These are phyloP conservation scores for Tetrapisispora iriomotensis DNA, from an alignment of 805 yeast species.

Conservation along the genomic window DNA sequence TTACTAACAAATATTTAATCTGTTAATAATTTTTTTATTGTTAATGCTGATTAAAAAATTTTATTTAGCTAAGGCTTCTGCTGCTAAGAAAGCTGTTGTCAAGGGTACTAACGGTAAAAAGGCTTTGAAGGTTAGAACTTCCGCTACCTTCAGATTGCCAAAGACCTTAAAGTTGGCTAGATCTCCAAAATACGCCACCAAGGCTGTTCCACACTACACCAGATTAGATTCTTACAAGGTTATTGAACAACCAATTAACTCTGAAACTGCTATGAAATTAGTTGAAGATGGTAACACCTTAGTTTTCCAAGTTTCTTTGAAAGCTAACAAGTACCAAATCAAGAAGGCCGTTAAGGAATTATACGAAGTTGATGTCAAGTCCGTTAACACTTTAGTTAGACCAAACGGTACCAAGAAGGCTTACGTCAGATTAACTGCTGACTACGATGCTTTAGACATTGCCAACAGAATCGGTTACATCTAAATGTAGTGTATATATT, in stretches of 20 bases:
- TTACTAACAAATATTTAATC: constrained; percentile 4
- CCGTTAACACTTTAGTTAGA: constrained; percentile 94
- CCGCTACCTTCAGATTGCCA: constrained; percentile 94
- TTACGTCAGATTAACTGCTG: constrained; percentile 97
- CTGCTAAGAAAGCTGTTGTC: constrained; percentile 97
- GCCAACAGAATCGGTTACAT: constrained; percentile 99
- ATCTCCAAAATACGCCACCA: constrained; percentile 89
- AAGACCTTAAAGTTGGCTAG: constrained; percentile 91
- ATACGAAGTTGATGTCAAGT: constrained; percentile 88
- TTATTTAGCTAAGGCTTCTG: constrained; percentile 65
- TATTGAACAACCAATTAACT: constrained; percentile 88
- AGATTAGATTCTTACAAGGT: constrained; percentile 95
- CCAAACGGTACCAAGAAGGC: constrained; percentile 99
- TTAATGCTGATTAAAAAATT: constrained; percentile 6
- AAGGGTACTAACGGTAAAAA: constrained; percentile 93
- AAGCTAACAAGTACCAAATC: constrained; percentile 98
- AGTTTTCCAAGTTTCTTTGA: constrained; percentile 95
- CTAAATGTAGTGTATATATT: constrained; percentile 34
- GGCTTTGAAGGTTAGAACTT: constrained; percentile 87
- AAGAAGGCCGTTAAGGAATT: constrained; percentile 96
- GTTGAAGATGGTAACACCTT: constrained; percentile 99
- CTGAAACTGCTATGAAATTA: constrained; percentile 98
- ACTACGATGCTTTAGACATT: constrained; percentile 98
- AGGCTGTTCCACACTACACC: constrained; percentile 94
- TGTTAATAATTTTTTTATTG: no score